Conservation (phyloP, 176 grass and related monocot genomes). For the Musa acuminata region DNA sequence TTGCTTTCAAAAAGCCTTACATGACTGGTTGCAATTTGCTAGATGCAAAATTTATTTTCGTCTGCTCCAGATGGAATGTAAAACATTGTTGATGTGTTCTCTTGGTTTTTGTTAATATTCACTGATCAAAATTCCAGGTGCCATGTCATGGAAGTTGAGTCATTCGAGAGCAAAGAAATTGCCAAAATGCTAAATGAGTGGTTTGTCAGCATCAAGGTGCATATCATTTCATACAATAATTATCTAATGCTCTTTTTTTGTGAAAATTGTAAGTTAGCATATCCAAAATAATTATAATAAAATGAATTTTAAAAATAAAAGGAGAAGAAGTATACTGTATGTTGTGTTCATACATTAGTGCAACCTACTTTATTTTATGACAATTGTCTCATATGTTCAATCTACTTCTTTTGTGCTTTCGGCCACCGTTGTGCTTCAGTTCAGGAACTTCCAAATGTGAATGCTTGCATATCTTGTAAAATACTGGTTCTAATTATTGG, state of each 20-base stretch:
- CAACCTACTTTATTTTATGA: background rate
- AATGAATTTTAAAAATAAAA: background rate
- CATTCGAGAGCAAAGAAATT: conserved; percentile 86
- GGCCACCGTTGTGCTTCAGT: background rate
- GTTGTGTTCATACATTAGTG: background rate
- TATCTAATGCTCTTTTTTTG: background rate
- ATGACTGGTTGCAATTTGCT: too few species aligned
- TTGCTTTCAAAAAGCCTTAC: too few species aligned
- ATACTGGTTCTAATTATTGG: conserved; percentile 40
- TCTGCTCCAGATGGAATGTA: background rate
- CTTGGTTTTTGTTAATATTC: background rate
- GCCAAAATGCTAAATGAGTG: conserved; percentile 80
- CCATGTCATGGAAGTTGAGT: conserved; percentile 97
- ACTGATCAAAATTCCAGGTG: conserved; percentile 36
- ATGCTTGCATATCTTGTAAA: conserved; percentile 2
- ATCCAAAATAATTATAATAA: background rate
- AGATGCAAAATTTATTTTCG: background rate
- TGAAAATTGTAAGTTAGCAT: background rate
- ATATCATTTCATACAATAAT: background rate
- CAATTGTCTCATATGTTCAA: background rate
- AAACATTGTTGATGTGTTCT: background rate
- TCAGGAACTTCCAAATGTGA: background rate
- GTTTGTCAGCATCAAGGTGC: conserved; percentile 98
- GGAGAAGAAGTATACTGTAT: background rate
- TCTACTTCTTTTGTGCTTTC: background rate